Conservation (phyloP, 208 protist genomes). For the Dictyostelium gargantuum region DNA sequence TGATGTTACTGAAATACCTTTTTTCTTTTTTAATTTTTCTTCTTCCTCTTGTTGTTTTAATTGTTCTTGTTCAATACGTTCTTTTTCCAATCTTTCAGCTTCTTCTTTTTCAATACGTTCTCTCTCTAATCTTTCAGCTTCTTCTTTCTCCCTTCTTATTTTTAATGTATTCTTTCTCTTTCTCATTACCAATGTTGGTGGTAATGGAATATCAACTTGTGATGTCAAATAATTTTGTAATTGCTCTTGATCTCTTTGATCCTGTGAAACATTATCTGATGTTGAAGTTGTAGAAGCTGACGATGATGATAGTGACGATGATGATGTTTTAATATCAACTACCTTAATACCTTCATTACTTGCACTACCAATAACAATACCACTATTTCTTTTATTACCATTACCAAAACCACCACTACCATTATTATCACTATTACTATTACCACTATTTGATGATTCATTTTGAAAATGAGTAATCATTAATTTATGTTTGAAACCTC, state of each 20-base stretch:
- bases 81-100: background rate
- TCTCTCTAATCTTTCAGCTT: background rate
- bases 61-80: background rate
- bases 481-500: constrained; percentile 63
- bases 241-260: background rate
- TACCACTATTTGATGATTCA: background rate
- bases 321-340: background rate
- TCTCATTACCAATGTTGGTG: constrained; percentile 28
- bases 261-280: background rate
- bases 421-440: background rate
- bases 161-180: constrained; percentile 35
- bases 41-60: background rate
- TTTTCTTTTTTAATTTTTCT: background rate
- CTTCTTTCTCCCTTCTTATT: background rate
- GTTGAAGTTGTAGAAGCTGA: background rate
- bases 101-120: background rate
- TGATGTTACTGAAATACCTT: background rate
- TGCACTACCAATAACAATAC: background rate
- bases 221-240: background rate
- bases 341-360: background rate
- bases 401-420: background rate
- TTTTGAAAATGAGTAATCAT: constrained; percentile 36
- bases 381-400: background rate
- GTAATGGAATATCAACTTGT: constrained; percentile 49
- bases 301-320: background rate